Evolutionary conservation across 805 yeast genomes (phyloP), one percentile per base, ranked within the genome.

Genomic region (Metschnikowia dekortorum): DNA sequence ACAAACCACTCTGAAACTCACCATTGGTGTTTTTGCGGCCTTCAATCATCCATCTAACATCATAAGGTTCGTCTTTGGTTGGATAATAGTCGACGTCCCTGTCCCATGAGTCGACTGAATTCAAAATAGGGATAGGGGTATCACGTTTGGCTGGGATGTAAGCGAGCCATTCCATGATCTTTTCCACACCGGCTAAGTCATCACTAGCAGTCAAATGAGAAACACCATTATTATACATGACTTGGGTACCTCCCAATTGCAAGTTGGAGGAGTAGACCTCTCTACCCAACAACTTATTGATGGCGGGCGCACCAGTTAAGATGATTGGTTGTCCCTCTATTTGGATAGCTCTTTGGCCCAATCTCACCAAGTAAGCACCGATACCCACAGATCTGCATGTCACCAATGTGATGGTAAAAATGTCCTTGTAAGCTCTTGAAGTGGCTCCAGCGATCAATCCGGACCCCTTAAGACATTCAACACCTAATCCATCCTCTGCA

Each of bases 361-460:
- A 80, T 73, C 99, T 87, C 39, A 94, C 99, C 67, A 94, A 79
- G 68, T 94, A 94, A 42, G 99, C 99, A 78, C 99, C 99, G 69
- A 94, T 94, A 85, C 99, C 99, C 63, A 94, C 99, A 47, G 98
- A 91, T 80, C 99, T 85, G 76, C 98, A 91, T n/a, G 99, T 94
- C 49, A 94, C 99, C 69, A 94, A 79, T n/a, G 99, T 92, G 52
- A 91, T 83, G 18, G 99, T 94, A 78, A 94, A 94, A 55, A 94
- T 94, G 66, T 94, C 99, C 69, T 88, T 87, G 82, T 94, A 94
- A 18, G 99, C 99, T 68, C 89, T 85, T 10, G 97, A 88, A 43
- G 99, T 94, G 30, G 96, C 96, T 72, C 99, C 99, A 22, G 99
- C 99, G 74, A 94, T 94, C 65, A 94, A 79, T 75, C 98, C 99